Base-by-base conservation (phyloP, 345 rosid species). In the Gossypium longicalyx region DNA sequence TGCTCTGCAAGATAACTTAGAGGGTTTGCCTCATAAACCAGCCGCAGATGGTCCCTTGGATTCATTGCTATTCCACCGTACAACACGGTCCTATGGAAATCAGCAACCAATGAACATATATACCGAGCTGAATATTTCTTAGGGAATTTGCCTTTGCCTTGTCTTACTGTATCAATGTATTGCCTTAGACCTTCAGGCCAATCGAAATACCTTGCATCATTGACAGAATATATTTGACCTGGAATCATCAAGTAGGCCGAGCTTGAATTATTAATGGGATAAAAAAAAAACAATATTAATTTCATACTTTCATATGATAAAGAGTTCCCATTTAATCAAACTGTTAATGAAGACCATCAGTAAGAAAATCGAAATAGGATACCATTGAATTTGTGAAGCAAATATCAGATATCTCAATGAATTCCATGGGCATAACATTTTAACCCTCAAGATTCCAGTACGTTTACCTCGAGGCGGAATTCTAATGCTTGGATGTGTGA, bases 61-160 rank as follows among this genome's bases (percentile, higher is more conserved):
- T 92, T 94, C 97, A 94, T 94, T 74, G 97, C 93, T 17, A 94
- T 82, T 12, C 98, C 97, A 27, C 97, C 98, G 77, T 92, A 94
- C 82, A 94, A 73, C 44, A 94, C 54, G 3, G 98, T 94, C 75
- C 98, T 83, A 72, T 94, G 97, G 67, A 92, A 89, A 83, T 94
- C 98, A 75, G 98, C 97, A 29, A 94, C 97, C 41, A 94, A 82
- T 70, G 97, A 94, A 79, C 97, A 94, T 79, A 94, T 88, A 71
- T 94, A 94, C 47, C 97, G 93, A 0, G 98, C 98, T 3, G 98
- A 94, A 74, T 94, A 92, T 67, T 94, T 94, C 82, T 92, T 94
- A 0, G 93, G 98, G 76, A 87, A 87, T 72, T 85, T 74, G 49
- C 98, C 98, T 86, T 91, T 94, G 60, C 97, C 97, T 85, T 89